Evolutionary conservation across 495 filamentous ascomycete genomes (phyloP), one percentile per base, ranked within the genome.

Genomic region (Bryoglossum gracile): DNA sequence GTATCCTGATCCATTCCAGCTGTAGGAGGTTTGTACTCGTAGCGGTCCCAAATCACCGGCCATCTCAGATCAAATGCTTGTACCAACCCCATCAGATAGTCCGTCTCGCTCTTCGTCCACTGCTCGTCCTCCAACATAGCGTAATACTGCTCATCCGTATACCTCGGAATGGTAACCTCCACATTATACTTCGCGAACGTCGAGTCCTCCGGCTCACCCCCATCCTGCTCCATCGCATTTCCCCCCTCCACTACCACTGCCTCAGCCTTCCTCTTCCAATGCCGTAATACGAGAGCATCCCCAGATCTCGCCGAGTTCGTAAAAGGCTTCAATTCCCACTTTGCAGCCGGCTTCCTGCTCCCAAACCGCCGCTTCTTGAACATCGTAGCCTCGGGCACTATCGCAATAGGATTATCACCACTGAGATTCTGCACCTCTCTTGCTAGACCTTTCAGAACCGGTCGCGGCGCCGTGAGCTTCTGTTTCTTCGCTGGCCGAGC

Each of bases 21-120:
- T 1, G 57, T 43, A 24, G 60, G 63, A 1, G 84, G 77, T 41
- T 71, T 65, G 57, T 80, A 95, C 18, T 94, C 87, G 65, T 95
- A 98, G 10, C 89, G 85, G 61, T 98, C 92, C 65, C 80, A 85
- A 37, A 98, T 88, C n/a, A 98, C 66, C 13, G 89, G 69, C 84
- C 92, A 98, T 46, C 90, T 81, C 36, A 94, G 69, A 55, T 92
- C 87, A 57, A 80, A 94, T 10, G 91, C 82, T 37, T 74, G 70
- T 9, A 74, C 84, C 21, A 91, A 57, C 21, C 78, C 67, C 60
- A 96, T 70, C 49, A 98, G 67, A 59, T 95, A 95, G 58, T 95
- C 89, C 4, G 92, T 97, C 64, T 98, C 92, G 43, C 89, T 84
- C 51, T 83, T 85, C 16, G 85, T 80, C 92, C 92, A 98, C 47